Base-by-base conservation (phyloP, 352 stramenopile genomes). In the Pythium chondricola region DNA sequence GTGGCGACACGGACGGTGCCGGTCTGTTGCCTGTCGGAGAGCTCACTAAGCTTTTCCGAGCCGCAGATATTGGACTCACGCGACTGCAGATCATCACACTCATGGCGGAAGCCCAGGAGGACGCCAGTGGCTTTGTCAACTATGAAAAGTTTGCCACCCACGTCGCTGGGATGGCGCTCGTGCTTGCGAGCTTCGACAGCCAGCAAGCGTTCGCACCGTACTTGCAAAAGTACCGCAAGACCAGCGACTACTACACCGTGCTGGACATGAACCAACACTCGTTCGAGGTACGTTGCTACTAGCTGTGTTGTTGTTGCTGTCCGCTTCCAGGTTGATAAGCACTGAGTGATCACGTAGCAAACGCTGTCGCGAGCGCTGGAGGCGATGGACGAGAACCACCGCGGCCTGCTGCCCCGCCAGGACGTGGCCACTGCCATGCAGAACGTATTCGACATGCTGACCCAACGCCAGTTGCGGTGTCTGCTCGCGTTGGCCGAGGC, bases 181-280 rank as follows among this genome's bases (percentile, higher is more conserved):
- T 71, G 16, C 66, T 92, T 18, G 54, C 72, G 36, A 85, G 74
- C 48, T 72, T 88, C 20, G 76, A 89, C 47, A 81, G 56, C 20
- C 74, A 93, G 53, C 63, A 85, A 29, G 63, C 66, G 0, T 82
- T 78, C 27, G 68, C 74, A 2, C 21, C 65, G 42, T 85, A 74
- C 36, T 43, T 88, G 20, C 70, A 74, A 22, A 73, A 61, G 36
- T 88, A 90, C 56, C 80, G 77, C 41, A 76, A 82, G 43, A 83
- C 69, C 31, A 80, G 71, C 47, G 77, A 89, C 37, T 88, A 87
- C 56, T 92, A 89, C 62, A 72, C 63, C 2, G 61, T 92, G 6
- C 62, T 88, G 14, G 75, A 85, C 38, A 63, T 89, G 52, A 88
- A 89, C 52, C 75, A 92, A 56, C 81, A 88, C 62, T 67, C 74